Evolutionary conservation across 495 filamentous ascomycete species (phyloP).

Genomic region (Penicillium diatomitis): DNA sequence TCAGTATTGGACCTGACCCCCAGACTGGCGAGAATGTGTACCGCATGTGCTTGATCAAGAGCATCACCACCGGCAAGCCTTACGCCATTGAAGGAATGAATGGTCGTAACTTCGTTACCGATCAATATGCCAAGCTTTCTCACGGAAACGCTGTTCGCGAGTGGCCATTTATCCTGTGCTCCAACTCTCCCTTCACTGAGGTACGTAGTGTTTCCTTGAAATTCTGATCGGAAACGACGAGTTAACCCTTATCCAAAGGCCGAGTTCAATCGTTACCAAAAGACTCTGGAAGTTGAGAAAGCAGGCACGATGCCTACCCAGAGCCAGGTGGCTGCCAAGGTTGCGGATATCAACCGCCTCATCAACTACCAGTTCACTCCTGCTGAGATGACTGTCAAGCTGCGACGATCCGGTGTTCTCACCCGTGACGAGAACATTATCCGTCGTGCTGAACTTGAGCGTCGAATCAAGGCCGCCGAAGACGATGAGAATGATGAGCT

Average conservation of each 20-base stretch:
- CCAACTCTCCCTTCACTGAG: conserved; percentile 65
- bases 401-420: conserved; percentile 56
- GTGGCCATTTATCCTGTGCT: conserved; percentile 78
- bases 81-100: conserved; percentile 67
- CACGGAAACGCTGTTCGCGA: conserved; percentile 69
- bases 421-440: conserved; percentile 51
- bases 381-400: conserved; percentile 66
- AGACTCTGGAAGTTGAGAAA: conserved; percentile 60
- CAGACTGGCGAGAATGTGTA: conserved; percentile 65
- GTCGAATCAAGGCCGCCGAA: conserved; percentile 56
- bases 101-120: conserved; percentile 63
- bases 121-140: conserved; percentile 63
- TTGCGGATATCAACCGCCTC: conserved; percentile 71
- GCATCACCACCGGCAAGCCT: conserved; percentile 64
- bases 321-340: conserved; percentile 55
- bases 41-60: conserved; percentile 79
- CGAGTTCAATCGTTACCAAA: conserved; percentile 78
- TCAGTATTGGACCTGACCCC: conserved; percentile 65
- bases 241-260: conserved; percentile 40
- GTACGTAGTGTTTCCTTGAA: conserved; percentile 29
- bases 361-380: conserved; percentile 72
- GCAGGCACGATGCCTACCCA: conserved; percentile 56
- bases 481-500: conserved; percentile 51
- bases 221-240: background rate
- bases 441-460: conserved; percentile 53